Percentiles rank a stretch among this genome's conserved stretches.
Evolutionary conservation across 2,329 filamentous ascomycete species (phyloP).

Genomic region (Aspergillus sp.): DNA sequence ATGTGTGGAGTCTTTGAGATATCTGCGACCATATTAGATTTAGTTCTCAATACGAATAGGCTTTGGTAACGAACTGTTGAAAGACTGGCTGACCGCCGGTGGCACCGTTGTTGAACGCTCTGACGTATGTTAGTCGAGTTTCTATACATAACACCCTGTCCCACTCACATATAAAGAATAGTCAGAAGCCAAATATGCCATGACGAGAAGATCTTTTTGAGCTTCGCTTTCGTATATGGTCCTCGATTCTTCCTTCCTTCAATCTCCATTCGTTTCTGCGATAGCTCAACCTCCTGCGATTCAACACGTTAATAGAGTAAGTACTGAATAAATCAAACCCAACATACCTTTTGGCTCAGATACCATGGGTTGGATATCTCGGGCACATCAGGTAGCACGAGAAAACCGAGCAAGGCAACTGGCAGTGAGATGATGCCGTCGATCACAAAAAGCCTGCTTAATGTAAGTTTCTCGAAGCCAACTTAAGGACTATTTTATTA

Average conservation of each 20-base stretch:
- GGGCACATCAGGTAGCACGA: slow-evolving; percentile 47
- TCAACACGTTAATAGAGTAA: not conserved
- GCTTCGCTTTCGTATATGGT: slow-evolving; percentile 47
- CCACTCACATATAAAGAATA: slow-evolving; percentile 50
- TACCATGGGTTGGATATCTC: slow-evolving; percentile 49
- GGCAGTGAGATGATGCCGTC: slow-evolving; percentile 52
- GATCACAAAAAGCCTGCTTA: slow-evolving; percentile 45
- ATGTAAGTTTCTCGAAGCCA: not conserved
- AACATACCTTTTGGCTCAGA: slow-evolving; percentile 32
- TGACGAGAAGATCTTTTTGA: slow-evolving; percentile 57
- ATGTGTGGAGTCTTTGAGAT: slow-evolving; percentile 30
- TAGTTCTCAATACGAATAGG: not conserved
- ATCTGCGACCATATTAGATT: slow-evolving; percentile 6
- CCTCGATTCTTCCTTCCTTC: slow-evolving; percentile 43
- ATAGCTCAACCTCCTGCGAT: slow-evolving; percentile 39
- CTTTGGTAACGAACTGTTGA: slow-evolving; percentile 31
- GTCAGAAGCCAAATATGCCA: slow-evolving; percentile 62
- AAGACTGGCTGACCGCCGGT: slow-evolving; percentile 53
- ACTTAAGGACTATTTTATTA: not conserved
- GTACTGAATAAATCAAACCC: no score
- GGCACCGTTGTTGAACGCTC: slow-evolving; percentile 58
- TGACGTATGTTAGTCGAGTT: slow-evolving; percentile 5
- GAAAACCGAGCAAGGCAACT: slow-evolving; percentile 47
- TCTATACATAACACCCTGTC: no score
- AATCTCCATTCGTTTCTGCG: slow-evolving; percentile 46